Evolutionary conservation across 306 rosid genomes (phyloP), one percentile per base, ranked within the genome.

Genomic region (Acacia crassicarpa): DNA sequence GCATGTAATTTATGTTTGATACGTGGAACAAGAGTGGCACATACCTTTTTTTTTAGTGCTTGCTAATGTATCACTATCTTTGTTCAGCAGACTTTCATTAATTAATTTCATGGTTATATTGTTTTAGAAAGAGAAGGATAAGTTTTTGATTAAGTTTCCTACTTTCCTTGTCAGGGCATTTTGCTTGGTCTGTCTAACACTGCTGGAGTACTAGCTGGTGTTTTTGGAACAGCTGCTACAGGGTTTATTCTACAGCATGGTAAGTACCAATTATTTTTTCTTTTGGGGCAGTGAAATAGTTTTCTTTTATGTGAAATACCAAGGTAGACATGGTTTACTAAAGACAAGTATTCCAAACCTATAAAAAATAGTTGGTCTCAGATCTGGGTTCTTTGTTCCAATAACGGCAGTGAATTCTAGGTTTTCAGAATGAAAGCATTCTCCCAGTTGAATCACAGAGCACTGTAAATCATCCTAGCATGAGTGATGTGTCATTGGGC

Each of bases 151-250:
- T 79, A 22, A 27, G 33, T 69, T 70, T 54, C 54, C 25, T 48
- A 33, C 17, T 56, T 61, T 33, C 79, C 32, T 83, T 20, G 72
- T 9, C 69, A 93, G 99, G 98, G 99, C 20, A 89, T 95, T 76
- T 84, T 95, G 79, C 99, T 95, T 74, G 99, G 99, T 84, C 84
- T 95, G 81, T 95, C 99, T 35, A 95, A 95, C 76, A 93, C 98
- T 33, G 99, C 99, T 35, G 99, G 99, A 78, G 99, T 95, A 78
- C 86, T 95, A 20, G 99, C 99, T n/a, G 99, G 98, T 22, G 99
- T 95, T n/a, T 85, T 95, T n/a, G 99, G 99, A 82, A 95, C 99
- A 2, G 99, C 97, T 16, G 94, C 98, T 66, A 95, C 99, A 14
- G 98, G 99, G 49, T 95, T 93, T 90, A 95, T 95, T 83, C 88